Percentiles rank a stretch among this genome's conserved stretches.
These are phyloP conservation scores for Trichoderma lentiforme DNA, from an alignment of 2,329 filamentous ascomycete species.

Conservation along the genomic window DNA sequence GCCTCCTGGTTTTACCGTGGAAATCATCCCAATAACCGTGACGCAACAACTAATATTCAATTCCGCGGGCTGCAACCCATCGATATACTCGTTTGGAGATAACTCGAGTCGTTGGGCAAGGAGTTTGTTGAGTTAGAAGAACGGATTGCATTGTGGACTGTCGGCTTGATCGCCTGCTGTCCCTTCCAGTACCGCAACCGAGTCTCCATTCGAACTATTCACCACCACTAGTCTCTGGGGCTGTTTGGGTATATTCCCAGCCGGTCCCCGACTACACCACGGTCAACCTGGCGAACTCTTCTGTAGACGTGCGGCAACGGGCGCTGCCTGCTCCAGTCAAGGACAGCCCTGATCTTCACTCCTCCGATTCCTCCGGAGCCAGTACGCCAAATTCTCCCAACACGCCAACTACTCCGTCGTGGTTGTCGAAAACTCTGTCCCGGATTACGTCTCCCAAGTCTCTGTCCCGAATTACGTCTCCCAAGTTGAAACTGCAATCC, in stretches of 20 bases:
- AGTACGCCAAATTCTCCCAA: constrained; percentile 35
- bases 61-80: not conserved
- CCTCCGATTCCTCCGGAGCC: constrained; percentile 33
- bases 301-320: constrained; percentile 36
- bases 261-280: constrained; percentile 28
- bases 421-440: constrained; percentile 26
- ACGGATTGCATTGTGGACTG: not conserved
- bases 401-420: constrained; percentile 35
- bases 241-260: constrained; percentile 37
- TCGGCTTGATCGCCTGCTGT: not conserved
- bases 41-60: not conserved
- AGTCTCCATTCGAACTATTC: not conserved
- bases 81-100: not conserved
- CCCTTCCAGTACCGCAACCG: not conserved
- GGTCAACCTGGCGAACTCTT: constrained; percentile 35
- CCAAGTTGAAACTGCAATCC: constrained; percentile 19
- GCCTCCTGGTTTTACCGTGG: not conserved
- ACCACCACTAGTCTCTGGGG: constrained; percentile 21
- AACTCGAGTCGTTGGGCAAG: not conserved
- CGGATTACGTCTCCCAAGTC: constrained; percentile 24
- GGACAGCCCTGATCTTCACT: constrained; percentile 32
- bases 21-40: not conserved
- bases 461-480: constrained; percentile 1
- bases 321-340: constrained; percentile 27
- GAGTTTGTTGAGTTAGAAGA: not conserved